Evolutionary conservation across 192 early-diverging fungal genomes (phyloP).

Genomic region (Backusella sp.): DNA sequence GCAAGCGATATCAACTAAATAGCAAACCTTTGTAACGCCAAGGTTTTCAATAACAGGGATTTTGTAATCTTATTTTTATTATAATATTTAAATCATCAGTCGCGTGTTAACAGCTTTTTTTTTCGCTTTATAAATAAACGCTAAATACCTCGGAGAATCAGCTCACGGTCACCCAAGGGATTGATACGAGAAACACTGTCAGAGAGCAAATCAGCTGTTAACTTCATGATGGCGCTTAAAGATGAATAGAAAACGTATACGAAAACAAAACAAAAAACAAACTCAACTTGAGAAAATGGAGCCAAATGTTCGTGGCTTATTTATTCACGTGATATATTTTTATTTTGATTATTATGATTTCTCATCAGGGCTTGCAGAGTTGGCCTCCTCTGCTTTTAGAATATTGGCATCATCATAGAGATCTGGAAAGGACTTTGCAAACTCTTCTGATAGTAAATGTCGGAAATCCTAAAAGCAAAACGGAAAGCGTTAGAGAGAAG

Average conservation of each 20-base stretch:
- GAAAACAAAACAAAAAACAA: background rate
- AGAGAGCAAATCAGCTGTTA: slow-evolving; percentile 72
- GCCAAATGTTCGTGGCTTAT: background rate
- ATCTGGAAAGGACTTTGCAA: slow-evolving; percentile 37
- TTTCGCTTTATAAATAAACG: background rate
- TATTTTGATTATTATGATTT: slow-evolving; percentile 7
- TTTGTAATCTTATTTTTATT: slow-evolving; percentile 61
- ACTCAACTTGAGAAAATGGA: background rate
- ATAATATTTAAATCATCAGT: background rate
- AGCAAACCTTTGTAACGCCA: slow-evolving; percentile 80
- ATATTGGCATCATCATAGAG: slow-evolving; percentile 20
- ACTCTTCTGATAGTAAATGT: slow-evolving; percentile 26
- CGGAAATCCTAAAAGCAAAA: slow-evolving; percentile 23
- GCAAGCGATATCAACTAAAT: background rate
- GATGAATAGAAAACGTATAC: slow-evolving; percentile 3
- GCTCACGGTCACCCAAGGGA: slow-evolving; percentile 84
- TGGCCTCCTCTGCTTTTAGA: background rate
- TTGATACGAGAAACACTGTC: slow-evolving; percentile 75
- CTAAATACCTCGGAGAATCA: slow-evolving; percentile 80
- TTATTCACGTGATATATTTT: slow-evolving; percentile 1
- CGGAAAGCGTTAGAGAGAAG: background rate
- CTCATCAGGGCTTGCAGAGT: background rate
- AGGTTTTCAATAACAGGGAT: slow-evolving; percentile 95
- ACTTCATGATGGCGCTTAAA: slow-evolving; percentile 54
- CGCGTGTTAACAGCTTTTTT: background rate